phyloP scores from a whole-genome alignment of 805 yeast species.

The Starmerella sirachaensis region DNA sequence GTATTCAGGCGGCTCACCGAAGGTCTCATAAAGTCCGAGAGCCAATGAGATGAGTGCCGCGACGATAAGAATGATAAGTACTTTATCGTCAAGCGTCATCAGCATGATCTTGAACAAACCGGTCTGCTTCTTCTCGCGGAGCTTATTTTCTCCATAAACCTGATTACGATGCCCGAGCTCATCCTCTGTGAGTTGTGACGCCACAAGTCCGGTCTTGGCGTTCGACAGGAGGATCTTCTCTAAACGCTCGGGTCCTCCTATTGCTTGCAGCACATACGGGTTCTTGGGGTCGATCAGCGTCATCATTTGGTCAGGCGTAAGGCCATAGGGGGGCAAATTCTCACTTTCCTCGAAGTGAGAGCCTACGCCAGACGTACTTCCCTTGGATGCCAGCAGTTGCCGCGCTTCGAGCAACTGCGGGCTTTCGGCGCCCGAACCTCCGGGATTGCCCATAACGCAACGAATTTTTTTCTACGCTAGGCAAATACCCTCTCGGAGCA shows the following conservation, averaged over 20 bases:
- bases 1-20: slow-evolving; percentile 66
- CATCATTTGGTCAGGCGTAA: slow-evolving; percentile 19
- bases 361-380: too few relatives aligned
- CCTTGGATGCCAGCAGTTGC: slow-evolving; percentile 10
- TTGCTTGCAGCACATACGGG: slow-evolving; percentile 27
- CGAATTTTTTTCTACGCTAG: too few relatives aligned
- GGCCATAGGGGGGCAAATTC: slow-evolving; percentile 11
- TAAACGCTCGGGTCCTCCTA: slow-evolving; percentile 31
- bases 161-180: slow-evolving; percentile 30
- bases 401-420: slow-evolving; percentile 17
- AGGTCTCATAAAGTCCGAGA: slow-evolving; percentile 81
- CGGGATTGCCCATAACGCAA: background rate
- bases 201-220: slow-evolving; percentile 25
- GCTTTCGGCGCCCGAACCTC: slow-evolving; percentile 4
- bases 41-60: slow-evolving; percentile 88
- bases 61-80: slow-evolving; percentile 63
- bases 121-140: slow-evolving; percentile 65
- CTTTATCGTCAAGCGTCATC: slow-evolving; percentile 85
- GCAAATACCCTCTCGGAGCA: too few relatives aligned
- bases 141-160: slow-evolving; percentile 54
- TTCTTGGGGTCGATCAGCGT: slow-evolving; percentile 31
- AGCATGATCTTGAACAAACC: slow-evolving; percentile 55
- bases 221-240: slow-evolving; percentile 26
- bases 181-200: slow-evolving; percentile 17
- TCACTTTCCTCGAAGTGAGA: background rate